Base-by-base conservation (phyloP, 2,329 filamentous ascomycete species). In the Aspergillus sp. region DNA sequence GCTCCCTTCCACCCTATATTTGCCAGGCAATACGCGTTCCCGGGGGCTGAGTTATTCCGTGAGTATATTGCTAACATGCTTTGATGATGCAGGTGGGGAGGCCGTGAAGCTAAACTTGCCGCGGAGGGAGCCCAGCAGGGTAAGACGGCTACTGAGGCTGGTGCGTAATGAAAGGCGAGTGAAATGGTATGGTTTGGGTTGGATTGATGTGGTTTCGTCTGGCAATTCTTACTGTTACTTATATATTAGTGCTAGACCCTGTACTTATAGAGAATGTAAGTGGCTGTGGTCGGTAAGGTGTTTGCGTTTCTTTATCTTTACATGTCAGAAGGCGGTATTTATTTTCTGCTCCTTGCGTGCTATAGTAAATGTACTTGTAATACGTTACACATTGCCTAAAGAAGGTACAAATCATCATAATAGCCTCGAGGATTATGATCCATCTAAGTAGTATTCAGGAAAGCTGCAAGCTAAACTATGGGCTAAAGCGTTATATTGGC, bases 71-170 rank as follows among this genome's bases (percentile, higher is more conserved):
- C 64, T 68, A 58, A 68, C 48, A n/a, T 48, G 48, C 9, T 47
- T 19, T 49, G 60, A 34, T 58, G 59, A 22, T 59, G 47, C 60
- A 80, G 77, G 66, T 80, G 76, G 76, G 77, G 77, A 56, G 77
- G 77, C 41, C 77, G 76, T 57, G 77, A 80, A 68, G 73, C 76
- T 59, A 50, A 72, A 62, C 74, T 79, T 56, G 76, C 74, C 23
- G 73, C 72, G n/a, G 62, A 75, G 61, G 74, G 54, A 13, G 71
- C 72, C 15, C 64, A 74, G 62, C 59, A 74, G 65, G 73, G 73
- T 57, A 67, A 66, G 31, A 57, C 65, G 17, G 73, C 67, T 54
- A 63, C 73, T 25, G 69, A 75, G 66, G 72, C 71, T 22, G 68
- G 66, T 51, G 68, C 71, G 50, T 75, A 74, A 28, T 23, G 31